These are phyloP conservation scores for Phycomyces nitens DNA, from an alignment of 192 early-diverging fungal species.

Conservation along the genomic window DNA sequence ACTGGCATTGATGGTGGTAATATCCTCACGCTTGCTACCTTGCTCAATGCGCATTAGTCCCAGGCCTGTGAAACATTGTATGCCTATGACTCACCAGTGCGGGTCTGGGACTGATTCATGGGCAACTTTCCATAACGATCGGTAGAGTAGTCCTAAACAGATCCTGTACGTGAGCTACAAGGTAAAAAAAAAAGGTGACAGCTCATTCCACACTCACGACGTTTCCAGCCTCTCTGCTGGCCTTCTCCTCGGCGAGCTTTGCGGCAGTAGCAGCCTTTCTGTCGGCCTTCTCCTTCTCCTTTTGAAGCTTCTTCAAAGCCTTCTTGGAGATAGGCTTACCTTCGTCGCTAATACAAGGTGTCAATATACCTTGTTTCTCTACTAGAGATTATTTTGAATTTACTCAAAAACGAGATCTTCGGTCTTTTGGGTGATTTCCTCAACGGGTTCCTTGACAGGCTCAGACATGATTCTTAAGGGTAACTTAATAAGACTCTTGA, in stretches of 20 bases:
- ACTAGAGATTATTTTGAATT: not conserved
- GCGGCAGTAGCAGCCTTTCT: conserved; percentile 58
- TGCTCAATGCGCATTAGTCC: not conserved
- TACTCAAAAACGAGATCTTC: conserved; percentile 52
- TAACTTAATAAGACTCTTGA: too few relatives aligned
- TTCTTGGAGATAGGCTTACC: conserved; percentile 90
- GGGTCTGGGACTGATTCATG: conserved; percentile 80
- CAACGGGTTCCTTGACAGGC: conserved; percentile 30
- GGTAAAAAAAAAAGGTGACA: not conserved
- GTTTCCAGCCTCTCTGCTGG: conserved; percentile 58
- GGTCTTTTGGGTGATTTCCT: conserved; percentile 38
- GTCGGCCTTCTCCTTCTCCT: conserved; percentile 86
- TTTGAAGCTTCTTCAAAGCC: conserved; percentile 91
- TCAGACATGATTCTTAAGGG: conserved; percentile 11
- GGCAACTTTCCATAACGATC: conserved; percentile 85
- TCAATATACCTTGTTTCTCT: not conserved
- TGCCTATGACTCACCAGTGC: conserved; percentile 49
- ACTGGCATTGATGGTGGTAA: conserved; percentile 58
- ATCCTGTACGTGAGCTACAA: not conserved
- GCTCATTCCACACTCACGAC: conserved; percentile 27
- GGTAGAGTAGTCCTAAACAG: conserved; percentile 66
- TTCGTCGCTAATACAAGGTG: conserved; percentile 50
- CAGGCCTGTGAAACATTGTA: too few relatives aligned
- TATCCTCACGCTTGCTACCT: conserved; percentile 61
- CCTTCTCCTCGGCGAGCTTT: conserved; percentile 67